Base-by-base conservation (phyloP, 2,329 filamentous ascomycete genomes). In the Stachybotrys chartarum region DNA sequence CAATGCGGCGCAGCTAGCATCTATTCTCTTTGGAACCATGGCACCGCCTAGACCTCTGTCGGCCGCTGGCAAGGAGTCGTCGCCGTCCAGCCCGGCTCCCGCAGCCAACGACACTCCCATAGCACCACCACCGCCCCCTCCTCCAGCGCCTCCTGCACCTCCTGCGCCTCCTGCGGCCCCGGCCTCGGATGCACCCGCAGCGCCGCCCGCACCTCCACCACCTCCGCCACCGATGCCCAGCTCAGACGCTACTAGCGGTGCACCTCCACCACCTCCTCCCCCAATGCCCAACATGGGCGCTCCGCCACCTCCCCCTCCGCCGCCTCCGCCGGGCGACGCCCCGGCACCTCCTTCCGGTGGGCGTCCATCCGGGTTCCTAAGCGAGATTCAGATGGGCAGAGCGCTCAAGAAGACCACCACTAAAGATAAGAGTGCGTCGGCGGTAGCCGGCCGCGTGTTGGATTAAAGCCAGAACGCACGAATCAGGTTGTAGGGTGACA, bases 11-110 rank as follows among this genome's bases (percentile, higher is more conserved):
- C 90, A 96, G 64, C 83, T 99, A 44, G 94, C 94, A 16, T 96
- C 90, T 7, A 94, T 97, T 58, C 80, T 99, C 18, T 99, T 99
- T 69, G 93, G 94, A 57, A 96, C 92, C 53, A 97, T 99, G 92
- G 93, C 84, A 10, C 93, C 94, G 45, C 93, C 94, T 14, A 85
- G 93, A 53, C 92, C 93, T 32, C 74, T 97, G 49, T 95, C 90
- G 18, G 88, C 91, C 7, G 85, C 90, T 70, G 91, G 89, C 54
- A 85, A 88, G 61, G 88, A 89, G 63, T 77, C 77, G 8, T 68
- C 75, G 17, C 68, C 74, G 16, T 59, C 65, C 7, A 73, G 70
- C 55, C 71, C 71, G 39, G 68, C 65, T n/a, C 68, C 71, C 7
- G 68, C 68, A 10, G 72, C 61, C 51, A 75, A 64, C 64, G 74